Evolutionary conservation across 2,329 filamentous ascomycete species (phyloP).

Genomic region (Albophoma yamanashiensis): DNA sequence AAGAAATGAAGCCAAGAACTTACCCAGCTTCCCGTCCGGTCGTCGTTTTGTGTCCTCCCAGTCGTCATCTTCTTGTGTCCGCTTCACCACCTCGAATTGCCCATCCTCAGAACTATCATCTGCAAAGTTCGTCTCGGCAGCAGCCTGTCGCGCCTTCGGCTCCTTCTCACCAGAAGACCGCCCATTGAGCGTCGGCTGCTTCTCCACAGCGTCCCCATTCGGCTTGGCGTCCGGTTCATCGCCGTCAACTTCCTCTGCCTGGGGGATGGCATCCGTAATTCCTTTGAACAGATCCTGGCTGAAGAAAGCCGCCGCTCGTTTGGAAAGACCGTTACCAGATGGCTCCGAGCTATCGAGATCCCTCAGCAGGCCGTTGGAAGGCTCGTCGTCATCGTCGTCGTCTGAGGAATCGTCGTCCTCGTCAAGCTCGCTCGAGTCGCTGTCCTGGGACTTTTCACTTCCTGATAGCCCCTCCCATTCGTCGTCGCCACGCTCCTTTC

Average conservation of each 20-base stretch:
- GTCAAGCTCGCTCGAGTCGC: constrained; percentile 44
- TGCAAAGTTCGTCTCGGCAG: constrained; percentile 16
- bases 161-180: neutral
- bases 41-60: constrained; percentile 59
- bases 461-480: constrained; percentile 88
- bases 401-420: constrained; percentile 36
- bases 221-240: constrained; percentile 9
- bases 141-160: neutral
- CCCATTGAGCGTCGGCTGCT: constrained; percentile 4
- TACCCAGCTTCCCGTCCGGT: constrained; percentile 34
- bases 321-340: constrained; percentile 53
- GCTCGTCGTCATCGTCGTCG: constrained; percentile 18
- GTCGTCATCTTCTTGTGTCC: constrained; percentile 37
- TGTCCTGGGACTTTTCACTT: constrained; percentile 44
- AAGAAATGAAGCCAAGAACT: neutral
- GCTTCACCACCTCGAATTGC: constrained; percentile 54
- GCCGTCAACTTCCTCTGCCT: constrained; percentile 26
- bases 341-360: constrained; percentile 30
- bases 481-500: constrained; percentile 70
- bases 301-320: constrained; percentile 80
- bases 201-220: constrained; percentile 9
- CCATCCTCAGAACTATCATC: constrained; percentile 27
- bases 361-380: constrained; percentile 19
- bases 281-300: constrained; percentile 89
- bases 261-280: constrained; percentile 56